phyloP scores from a whole-genome alignment of 805 yeast genomes.

The Monosporozyma siamensis region DNA sequence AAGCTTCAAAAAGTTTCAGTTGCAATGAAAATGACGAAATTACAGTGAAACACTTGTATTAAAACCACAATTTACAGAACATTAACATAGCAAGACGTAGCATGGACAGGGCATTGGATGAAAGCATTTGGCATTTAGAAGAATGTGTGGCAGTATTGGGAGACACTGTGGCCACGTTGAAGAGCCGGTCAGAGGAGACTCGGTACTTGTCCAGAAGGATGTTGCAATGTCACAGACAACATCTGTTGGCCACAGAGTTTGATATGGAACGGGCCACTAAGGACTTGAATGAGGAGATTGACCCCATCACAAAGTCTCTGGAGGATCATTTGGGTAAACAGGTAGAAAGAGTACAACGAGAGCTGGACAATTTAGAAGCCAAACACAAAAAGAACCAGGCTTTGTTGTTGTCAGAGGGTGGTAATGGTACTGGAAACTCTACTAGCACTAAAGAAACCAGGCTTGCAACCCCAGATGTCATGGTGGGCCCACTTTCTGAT shows the following conservation, averaged over 20 bases:
- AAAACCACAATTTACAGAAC: too few species aligned
- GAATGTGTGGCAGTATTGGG: conserved; percentile 15
- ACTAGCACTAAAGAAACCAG: conserved; percentile 6
- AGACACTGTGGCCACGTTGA: conserved; percentile 15
- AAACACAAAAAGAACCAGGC: not conserved
- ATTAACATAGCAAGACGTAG: too few species aligned
- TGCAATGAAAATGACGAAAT: too few species aligned
- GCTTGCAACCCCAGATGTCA: conserved; percentile 17
- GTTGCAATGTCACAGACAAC: conserved; percentile 22
- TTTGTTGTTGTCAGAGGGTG: not conserved
- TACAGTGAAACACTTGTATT: too few species aligned
- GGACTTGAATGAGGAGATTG: conserved; percentile 27
- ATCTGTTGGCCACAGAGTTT: conserved; percentile 26
- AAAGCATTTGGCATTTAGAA: conserved; percentile 17
- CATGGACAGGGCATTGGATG: conserved; percentile 21
- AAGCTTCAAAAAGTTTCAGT: too few species aligned
- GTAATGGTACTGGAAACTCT: not conserved
- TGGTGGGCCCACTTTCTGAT: conserved; percentile 26
- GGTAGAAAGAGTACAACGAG: conserved; percentile 19
- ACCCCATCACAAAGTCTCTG: conserved; percentile 23
- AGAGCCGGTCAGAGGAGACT: conserved; percentile 14
- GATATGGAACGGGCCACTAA: conserved; percentile 28
- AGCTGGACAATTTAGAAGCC: conserved; percentile 16
- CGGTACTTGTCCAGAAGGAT: conserved; percentile 17
- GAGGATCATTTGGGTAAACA: conserved; percentile 22